Conservation (phyloP, 768 basidiomycete species). For the Collybia mongolica region DNA sequence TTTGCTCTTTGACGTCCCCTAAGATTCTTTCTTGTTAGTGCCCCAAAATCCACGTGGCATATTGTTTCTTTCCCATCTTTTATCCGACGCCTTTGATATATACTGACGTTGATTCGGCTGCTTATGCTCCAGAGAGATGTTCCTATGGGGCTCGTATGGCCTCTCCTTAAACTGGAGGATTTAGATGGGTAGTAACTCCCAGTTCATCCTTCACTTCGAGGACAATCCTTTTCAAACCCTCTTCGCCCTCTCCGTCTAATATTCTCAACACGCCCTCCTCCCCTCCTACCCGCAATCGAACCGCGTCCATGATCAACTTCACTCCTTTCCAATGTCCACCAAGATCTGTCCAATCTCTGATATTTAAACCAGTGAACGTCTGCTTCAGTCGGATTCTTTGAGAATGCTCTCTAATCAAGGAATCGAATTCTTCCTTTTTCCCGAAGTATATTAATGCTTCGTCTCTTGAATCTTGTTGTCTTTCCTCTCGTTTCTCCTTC, state of each 20-base stretch:
- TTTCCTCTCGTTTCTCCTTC: constrained; percentile 18
- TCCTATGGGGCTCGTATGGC: too few species aligned
- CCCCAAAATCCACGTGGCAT: too few species aligned
- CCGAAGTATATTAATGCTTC: constrained; percentile 53
- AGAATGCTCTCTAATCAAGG: constrained; percentile 25
- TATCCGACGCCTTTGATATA: too few species aligned
- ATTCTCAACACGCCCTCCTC: constrained; percentile 40
- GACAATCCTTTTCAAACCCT: constrained; percentile 36
- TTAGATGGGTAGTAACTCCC: constrained; percentile 9
- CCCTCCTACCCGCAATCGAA: constrained; percentile 46
- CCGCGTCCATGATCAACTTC: constrained; percentile 45
- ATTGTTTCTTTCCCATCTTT: too few species aligned
- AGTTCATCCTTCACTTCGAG: constrained; percentile 33
- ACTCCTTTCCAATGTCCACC: constrained; percentile 41
- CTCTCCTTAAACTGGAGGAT: too few species aligned
- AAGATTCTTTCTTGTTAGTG: too few species aligned
- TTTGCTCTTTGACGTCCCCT: too few species aligned
- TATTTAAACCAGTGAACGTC: constrained; percentile 46
- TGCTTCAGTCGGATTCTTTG: constrained; percentile 34
- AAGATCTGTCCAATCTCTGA: constrained; percentile 55
- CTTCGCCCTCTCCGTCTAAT: constrained; percentile 35
- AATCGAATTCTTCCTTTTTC: constrained; percentile 48
- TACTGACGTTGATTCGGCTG: too few species aligned
- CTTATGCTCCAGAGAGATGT: too few species aligned
- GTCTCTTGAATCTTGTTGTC: constrained; percentile 24